These are phyloP conservation scores for Datura wrightii DNA, from an alignment of 257 asterid genomes.

Conservation along the genomic window DNA sequence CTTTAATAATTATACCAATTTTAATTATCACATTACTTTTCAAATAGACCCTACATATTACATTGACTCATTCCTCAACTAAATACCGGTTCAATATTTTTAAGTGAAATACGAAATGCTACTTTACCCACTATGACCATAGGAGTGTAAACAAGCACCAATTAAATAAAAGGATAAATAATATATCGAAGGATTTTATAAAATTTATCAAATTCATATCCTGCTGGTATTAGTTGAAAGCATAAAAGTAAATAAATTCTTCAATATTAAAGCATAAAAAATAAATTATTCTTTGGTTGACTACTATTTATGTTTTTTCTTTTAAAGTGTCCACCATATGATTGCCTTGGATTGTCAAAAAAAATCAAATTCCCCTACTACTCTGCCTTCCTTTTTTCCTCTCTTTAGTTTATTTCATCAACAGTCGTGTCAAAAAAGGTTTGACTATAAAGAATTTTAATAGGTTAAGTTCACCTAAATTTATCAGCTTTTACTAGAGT, in stretches of 20 bases:
- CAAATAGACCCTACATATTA: too few species aligned
- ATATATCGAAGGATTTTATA: not conserved
- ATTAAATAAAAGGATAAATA: not conserved
- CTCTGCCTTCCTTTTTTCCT: not conserved
- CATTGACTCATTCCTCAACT: not conserved
- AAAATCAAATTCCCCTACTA: not conserved
- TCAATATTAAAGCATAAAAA: slow-evolving; percentile 4
- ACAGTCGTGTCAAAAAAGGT: not conserved
- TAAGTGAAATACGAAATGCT: slow-evolving; percentile 3
- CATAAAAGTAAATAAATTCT: not conserved
- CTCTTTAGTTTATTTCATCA: not conserved
- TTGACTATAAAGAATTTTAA: not conserved
- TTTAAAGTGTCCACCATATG: not conserved
- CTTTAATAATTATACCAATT: too few species aligned
- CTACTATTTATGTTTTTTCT: not conserved
- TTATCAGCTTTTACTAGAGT: too few species aligned
- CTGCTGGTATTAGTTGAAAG: not conserved
- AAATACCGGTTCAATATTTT: not conserved
- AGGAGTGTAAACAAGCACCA: not conserved
- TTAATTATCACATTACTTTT: too few species aligned
- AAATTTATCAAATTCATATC: slow-evolving; percentile 6
- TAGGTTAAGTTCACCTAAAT: not conserved
- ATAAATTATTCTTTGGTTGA: not conserved
- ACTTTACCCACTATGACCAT: not conserved
- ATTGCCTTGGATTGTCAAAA: not conserved